Percentiles rank a stretch among this genome's conserved stretches.
Evolutionary conservation across 257 asterid genomes (phyloP).

Genomic region (Solanum paucissectum): DNA sequence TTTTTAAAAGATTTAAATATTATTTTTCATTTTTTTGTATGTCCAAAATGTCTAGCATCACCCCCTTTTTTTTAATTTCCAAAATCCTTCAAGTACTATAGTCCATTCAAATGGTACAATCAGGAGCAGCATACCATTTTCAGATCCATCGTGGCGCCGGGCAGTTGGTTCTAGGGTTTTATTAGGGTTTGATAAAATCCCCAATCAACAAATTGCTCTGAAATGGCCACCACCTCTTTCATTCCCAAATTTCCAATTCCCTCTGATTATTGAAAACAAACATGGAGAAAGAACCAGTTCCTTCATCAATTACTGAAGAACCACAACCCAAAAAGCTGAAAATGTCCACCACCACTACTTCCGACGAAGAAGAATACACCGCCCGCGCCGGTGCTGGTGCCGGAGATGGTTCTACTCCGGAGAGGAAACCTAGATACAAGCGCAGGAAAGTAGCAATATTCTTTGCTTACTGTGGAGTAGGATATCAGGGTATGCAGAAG

Average conservation of each 20-base stretch:
- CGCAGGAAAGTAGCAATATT: conserved; percentile 88
- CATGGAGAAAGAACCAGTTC: conserved; percentile 22
- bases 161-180: conserved; percentile 35
- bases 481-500: conserved; percentile 96
- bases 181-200: conserved; percentile 5
- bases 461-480: conserved; percentile 91
- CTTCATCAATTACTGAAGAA: conserved; percentile 13
- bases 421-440: conserved; percentile 47
- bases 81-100: background rate
- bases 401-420: conserved; percentile 1
- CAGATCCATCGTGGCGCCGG: background rate
- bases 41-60: background rate
- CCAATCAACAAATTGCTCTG: background rate
- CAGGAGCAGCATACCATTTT: background rate
- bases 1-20: too few relatives aligned
- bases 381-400: background rate
- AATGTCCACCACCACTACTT: conserved; percentile 61
- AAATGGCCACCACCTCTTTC: background rate
- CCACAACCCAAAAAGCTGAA: conserved; percentile 60
- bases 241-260: background rate
- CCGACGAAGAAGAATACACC: conserved; percentile 36
- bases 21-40: background rate
- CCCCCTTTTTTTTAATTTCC: background rate
- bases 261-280: background rate
- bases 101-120: background rate